Percentiles rank a stretch among this genome's conserved stretches.
phyloP scores from a whole-genome alignment of 768 basidiomycete species.

The Rhizopogon roseolus region DNA sequence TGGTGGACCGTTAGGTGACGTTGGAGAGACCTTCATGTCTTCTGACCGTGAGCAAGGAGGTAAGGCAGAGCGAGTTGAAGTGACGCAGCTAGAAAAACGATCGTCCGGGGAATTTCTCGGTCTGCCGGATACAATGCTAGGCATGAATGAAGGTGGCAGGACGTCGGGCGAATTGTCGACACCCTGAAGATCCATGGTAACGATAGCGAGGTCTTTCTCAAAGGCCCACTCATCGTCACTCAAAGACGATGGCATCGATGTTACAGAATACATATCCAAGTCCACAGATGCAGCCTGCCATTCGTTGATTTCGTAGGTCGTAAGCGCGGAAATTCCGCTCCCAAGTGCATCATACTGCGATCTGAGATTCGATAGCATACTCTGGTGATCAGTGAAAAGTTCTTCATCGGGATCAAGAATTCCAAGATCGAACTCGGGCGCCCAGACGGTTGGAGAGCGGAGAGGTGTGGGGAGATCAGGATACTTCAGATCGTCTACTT shows the following conservation, averaged over 20 bases:
- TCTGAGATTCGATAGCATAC: slow-evolving; percentile 32
- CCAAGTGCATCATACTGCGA: slow-evolving; percentile 26
- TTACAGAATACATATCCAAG: not conserved
- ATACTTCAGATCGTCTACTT: slow-evolving; percentile 22
- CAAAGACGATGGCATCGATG: slow-evolving; percentile 2
- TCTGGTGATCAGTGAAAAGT: slow-evolving; percentile 25
- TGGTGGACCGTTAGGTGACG: slow-evolving; percentile 12
- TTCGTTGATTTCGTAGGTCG: slow-evolving; percentile 9
- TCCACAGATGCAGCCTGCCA: slow-evolving; percentile 3
- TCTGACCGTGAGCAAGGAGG: slow-evolving; percentile 9
- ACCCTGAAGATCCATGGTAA: slow-evolving; percentile 16
- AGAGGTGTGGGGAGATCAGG: slow-evolving; percentile 41
- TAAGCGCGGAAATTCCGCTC: slow-evolving; percentile 9
- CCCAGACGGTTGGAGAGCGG: slow-evolving; percentile 28
- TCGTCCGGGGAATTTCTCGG: not conserved
- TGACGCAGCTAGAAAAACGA: slow-evolving; percentile 9
- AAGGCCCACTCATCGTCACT: slow-evolving; percentile 34
- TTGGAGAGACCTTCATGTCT: not conserved
- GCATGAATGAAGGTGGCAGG: not conserved
- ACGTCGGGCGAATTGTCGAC: not conserved
- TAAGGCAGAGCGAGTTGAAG: not conserved
- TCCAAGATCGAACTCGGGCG: slow-evolving; percentile 21
- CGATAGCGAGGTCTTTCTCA: slow-evolving; percentile 22
- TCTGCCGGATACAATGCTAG: not conserved
- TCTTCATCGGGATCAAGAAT: slow-evolving; percentile 1